A percentile compares a stretch with the other conserved stretches of the same genome.
Conservation (phyloP, 2,329 filamentous ascomycete species). For the Sclerotiophoma versabilis region DNA sequence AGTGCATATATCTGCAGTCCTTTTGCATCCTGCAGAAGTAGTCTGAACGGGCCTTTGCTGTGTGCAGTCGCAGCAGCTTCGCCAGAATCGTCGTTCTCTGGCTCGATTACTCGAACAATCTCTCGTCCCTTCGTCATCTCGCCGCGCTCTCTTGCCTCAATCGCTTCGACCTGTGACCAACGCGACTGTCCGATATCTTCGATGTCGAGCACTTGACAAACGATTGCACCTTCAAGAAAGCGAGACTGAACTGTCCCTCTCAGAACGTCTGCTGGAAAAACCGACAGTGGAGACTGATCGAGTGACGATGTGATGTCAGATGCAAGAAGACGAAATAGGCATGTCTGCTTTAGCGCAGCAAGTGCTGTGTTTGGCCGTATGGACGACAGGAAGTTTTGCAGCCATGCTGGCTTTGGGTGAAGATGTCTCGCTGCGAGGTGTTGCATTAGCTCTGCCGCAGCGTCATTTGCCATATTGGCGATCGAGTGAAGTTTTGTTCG, state of each 20-base stretch:
- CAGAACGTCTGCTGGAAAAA: constrained; percentile 66
- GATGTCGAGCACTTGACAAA: constrained; percentile 84
- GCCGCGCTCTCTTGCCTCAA: constrained; percentile 75
- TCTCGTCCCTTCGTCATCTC: constrained; percentile 79
- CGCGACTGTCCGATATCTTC: constrained; percentile 81
- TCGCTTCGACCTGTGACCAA: constrained; percentile 86
- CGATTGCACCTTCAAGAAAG: constrained; percentile 66
- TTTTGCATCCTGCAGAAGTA: constrained; percentile 79
- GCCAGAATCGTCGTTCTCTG: constrained; percentile 53
- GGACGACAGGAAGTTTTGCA: constrained; percentile 66
- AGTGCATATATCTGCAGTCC: constrained; percentile 73
- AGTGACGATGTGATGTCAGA: constrained; percentile 75
- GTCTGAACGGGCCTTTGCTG: constrained; percentile 72
- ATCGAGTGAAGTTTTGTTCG: constrained; percentile 3
- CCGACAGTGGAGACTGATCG: constrained; percentile 48
- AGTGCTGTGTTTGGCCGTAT: constrained; percentile 66
- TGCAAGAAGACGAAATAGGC: constrained; percentile 78
- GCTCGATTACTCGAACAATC: constrained; percentile 74
- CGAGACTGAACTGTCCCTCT: constrained; percentile 64
- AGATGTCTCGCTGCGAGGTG: constrained; percentile 66
- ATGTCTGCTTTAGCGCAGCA: constrained; percentile 77
- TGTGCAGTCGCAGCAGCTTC: constrained; percentile 32
- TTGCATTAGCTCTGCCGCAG: constrained; percentile 51
- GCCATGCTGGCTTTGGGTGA: constrained; percentile 66
- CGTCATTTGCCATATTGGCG: constrained; percentile 35